Conservation (phyloP, 83 land plant genomes). For the Picea mariana region DNA sequence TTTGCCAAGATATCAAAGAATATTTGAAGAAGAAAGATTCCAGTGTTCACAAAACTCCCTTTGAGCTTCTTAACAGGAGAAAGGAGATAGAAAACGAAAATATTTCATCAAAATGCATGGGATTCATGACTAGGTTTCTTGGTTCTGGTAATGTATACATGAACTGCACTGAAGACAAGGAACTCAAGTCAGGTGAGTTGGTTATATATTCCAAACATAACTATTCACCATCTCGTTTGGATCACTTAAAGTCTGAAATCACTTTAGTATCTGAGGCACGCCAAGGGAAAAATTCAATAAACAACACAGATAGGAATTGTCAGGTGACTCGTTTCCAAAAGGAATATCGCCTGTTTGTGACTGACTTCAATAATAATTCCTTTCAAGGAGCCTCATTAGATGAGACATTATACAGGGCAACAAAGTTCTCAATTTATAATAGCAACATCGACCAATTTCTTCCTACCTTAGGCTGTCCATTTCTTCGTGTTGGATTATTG, state of each 20-base stretch:
- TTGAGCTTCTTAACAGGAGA: slow-evolving; percentile 6
- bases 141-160: slow-evolving; percentile 13
- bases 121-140: background rate
- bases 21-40: background rate
- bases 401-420: background rate
- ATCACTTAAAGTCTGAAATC: background rate
- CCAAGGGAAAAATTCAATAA: background rate
- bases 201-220: background rate
- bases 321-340: slow-evolving; percentile 10
- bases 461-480: slow-evolving; percentile 1
- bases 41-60: background rate
- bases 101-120: background rate
- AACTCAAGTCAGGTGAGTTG: slow-evolving; percentile 2
- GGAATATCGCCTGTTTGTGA: slow-evolving; percentile 17
- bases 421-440: slow-evolving; percentile 18
- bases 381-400: background rate
- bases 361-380: slow-evolving; percentile 9
- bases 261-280: background rate
- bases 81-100: slow-evolving; percentile 4
- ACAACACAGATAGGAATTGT: slow-evolving; percentile 6
- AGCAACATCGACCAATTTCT: background rate
- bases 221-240: background rate
- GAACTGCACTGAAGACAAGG: background rate
- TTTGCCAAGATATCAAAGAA: background rate
- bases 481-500: slow-evolving; percentile 17